A percentile compares a stretch with the other conserved stretches of the same genome.
Conservation (phyloP, 139 green algal species). For the Tetratostichococcus sp. region DNA sequence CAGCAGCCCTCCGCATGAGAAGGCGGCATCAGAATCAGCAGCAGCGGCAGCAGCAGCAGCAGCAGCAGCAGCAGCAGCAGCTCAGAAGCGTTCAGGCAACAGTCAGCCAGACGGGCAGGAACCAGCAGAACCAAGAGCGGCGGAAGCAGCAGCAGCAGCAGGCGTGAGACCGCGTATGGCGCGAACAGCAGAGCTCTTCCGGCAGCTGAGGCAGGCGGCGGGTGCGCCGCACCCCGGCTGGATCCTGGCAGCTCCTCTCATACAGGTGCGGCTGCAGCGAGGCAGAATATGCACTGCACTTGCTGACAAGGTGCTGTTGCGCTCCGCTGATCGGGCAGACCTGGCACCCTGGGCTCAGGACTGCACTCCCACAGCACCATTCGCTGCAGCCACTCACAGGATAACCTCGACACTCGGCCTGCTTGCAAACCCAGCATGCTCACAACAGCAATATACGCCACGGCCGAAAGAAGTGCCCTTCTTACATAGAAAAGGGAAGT, state of each 20-base stretch:
- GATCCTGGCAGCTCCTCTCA: conserved; percentile 60
- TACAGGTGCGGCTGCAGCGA: conserved; percentile 30
- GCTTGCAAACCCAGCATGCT: too few species aligned
- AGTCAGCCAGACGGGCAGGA: not conserved
- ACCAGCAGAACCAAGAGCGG: not conserved
- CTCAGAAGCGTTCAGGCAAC: too few species aligned
- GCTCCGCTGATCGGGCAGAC: too few species aligned
- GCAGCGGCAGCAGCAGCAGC: not conserved
- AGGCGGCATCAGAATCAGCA: too few species aligned
- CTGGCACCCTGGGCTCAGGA: too few species aligned
- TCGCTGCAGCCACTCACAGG: too few species aligned
- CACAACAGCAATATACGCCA: too few species aligned
- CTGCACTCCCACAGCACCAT: too few species aligned
- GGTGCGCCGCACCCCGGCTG: conserved; percentile 54
- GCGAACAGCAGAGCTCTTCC: not conserved
- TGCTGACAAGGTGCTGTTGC: too few species aligned
- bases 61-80: too few species aligned
- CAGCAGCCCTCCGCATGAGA: not conserved
- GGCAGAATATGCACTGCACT: not conserved
- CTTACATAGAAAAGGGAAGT: not conserved
- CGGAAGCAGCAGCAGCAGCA: not conserved
- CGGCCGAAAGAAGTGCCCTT: too few species aligned
- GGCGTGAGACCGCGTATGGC: not conserved
- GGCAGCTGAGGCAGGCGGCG: conserved; percentile 35
- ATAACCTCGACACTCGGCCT: too few species aligned